Conservation (phyloP, 2,329 filamentous ascomycete genomes). For the Scedosporium dehoogii region DNA sequence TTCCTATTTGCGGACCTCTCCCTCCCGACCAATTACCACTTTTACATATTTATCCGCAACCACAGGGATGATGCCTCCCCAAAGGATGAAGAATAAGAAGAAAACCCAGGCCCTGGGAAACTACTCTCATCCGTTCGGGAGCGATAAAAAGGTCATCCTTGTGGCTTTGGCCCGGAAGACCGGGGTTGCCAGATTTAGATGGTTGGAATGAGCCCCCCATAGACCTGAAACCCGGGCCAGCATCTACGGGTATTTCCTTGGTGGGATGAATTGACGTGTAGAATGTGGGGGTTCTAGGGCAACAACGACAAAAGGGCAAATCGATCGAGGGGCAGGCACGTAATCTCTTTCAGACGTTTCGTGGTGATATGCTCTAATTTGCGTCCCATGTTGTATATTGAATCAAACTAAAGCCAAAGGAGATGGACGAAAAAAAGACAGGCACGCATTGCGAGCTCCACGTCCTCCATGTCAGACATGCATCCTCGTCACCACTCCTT, state of each 20-base stretch:
- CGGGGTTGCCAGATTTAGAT: background rate
- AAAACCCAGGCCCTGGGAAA: background rate
- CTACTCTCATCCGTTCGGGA: background rate
- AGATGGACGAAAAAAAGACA: background rate
- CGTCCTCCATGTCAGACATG: background rate
- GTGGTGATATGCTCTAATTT: background rate
- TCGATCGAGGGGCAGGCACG: too few species aligned
- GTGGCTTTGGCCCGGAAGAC: background rate
- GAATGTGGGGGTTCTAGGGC: background rate
- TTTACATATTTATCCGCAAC: background rate
- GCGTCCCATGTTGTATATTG: background rate
- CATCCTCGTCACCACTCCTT: background rate
- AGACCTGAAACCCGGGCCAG: background rate
- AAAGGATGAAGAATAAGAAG: background rate
- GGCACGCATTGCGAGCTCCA: background rate
- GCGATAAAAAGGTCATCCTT: slow-evolving; percentile 1
- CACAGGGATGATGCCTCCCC: background rate
- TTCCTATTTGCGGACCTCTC: background rate
- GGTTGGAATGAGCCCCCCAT: background rate
- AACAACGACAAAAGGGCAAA: background rate
- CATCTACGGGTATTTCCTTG: background rate
- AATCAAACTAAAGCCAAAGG: background rate
- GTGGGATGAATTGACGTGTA: background rate
- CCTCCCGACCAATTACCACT: background rate
- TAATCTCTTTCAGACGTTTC: background rate